Evolutionary conservation across 164 flowering plant species (phyloP).

Genomic region (Chimonanthus salicifolius): DNA sequence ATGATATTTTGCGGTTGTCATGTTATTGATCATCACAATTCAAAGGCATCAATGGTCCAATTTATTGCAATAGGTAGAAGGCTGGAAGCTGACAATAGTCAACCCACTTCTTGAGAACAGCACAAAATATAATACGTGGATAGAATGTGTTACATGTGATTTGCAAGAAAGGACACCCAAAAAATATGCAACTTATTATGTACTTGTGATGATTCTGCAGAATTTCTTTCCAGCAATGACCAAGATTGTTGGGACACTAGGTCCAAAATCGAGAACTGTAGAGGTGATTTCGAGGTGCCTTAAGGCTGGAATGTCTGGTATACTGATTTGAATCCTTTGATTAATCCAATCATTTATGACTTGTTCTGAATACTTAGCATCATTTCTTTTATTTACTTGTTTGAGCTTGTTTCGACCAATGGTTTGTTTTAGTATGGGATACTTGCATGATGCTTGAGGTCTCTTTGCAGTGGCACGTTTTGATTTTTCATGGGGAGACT

Average conservation of each 20-base stretch:
- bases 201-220: constrained; percentile 26
- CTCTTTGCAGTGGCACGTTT: constrained; percentile 72
- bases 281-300: constrained; percentile 75
- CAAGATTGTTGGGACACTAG: constrained; percentile 86
- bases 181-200: not conserved
- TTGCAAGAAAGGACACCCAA: not conserved
- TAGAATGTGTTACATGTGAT: not conserved
- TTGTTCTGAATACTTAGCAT: not conserved
- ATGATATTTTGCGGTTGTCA: too few species aligned
- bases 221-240: constrained; percentile 81
- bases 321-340: not conserved
- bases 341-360: not conserved
- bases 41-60: not conserved
- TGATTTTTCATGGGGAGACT: constrained; percentile 86
- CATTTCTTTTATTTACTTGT: not conserved
- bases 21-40: too few species aligned
- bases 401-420: not conserved
- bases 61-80: not conserved
- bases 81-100: not conserved
- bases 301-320: constrained; percentile 98
- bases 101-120: not conserved
- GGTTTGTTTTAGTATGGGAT: not conserved
- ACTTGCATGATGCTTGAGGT: not conserved
- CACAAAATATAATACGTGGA: not conserved
- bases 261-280: constrained; percentile 72